Evolutionary conservation across 1,284 basidiomycete genomes (phyloP), one percentile per base, ranked within the genome.

Genomic region (Moniliella sp.): DNA sequence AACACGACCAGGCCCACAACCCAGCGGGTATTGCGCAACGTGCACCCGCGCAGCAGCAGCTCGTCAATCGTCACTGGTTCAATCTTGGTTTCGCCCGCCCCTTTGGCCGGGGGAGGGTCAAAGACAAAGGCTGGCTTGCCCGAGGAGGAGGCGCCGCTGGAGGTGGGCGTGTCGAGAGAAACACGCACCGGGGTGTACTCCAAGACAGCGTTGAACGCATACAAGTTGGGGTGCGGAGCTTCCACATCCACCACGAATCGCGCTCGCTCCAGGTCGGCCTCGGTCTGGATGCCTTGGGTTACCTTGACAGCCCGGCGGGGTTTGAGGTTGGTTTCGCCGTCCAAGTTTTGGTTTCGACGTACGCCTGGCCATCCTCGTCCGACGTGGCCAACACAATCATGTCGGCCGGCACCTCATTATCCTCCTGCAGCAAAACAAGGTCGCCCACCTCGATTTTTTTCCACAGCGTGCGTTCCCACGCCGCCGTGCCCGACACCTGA

Each of bases 381-480:
- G 58, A 61, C 2, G 61, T 79, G 13, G 76, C 76, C 11, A 94
- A 70, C 0, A 94, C 78, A 36, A 88, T 69, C 37, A 93, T 76
- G 54, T 97, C 86, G 4, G 88, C 88, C 0, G 88, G 86, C 4
- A 94, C 76, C 62, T 91, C 83, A 39, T 94, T 86, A 59, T 93
- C 79, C 52, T 93, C 82, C 34, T 76, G 68, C 15, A 94, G 66
- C 1, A 93, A 64, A 15, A 97, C 79, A 15, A 94, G 64, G 57
- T 94, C 88, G 12, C 88, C 88, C 4, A 93, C 86, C 61, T 91
- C 83, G 30, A 97, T 68, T 66, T 94, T 93, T 67, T 94, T 94
- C 88, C 88, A 97, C 1, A 94, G 65, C 3, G 88, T 94, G 36
- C 84, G 68, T 57, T 93, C 86, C 86, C 86, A 94, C 16, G 71